A percentile compares a stretch with the other conserved stretches of the same genome.
These are phyloP conservation scores for Cordyceps farinosa DNA, from an alignment of 2,329 filamentous ascomycete species.

Conservation along the genomic window DNA sequence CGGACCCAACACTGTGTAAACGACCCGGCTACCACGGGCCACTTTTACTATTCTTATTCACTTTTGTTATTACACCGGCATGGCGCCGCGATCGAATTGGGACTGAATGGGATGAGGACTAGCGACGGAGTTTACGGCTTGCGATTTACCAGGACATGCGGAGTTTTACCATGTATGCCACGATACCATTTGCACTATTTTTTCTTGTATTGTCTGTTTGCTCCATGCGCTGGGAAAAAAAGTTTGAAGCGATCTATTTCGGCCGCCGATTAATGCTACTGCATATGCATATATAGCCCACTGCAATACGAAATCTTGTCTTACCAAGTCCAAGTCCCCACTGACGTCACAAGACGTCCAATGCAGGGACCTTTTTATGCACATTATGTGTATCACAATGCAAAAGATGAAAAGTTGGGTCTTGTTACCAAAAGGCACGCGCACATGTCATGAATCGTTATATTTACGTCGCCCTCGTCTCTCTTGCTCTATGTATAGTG, in stretches of 20 bases:
- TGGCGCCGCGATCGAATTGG: not conserved
- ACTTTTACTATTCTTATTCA: not conserved
- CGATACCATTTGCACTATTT: slow-evolving; percentile 4
- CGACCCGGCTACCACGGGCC: not conserved
- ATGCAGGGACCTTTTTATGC: too few species aligned
- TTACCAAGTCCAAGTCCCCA: too few species aligned
- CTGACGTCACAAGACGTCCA: not conserved
- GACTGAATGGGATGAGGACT: not conserved
- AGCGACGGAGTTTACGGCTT: slow-evolving; percentile 1
- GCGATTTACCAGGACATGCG: not conserved
- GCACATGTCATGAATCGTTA: not conserved
- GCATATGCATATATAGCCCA: too few species aligned
- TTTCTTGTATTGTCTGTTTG: not conserved
- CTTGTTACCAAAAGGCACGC: not conserved
- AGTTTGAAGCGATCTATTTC: not conserved
- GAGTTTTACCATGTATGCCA: not conserved
- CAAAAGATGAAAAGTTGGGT: not conserved
- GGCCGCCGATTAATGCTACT: too few species aligned
- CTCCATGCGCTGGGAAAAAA: not conserved
- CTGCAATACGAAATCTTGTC: too few species aligned
- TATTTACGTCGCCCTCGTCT: not conserved
- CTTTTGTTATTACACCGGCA: not conserved
- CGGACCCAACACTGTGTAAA: not conserved
- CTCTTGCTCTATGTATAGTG: not conserved
- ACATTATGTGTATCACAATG: not conserved